phyloP scores from a whole-genome alignment of 495 filamentous ascomycete genomes.

The Daldinia caldariorum region DNA sequence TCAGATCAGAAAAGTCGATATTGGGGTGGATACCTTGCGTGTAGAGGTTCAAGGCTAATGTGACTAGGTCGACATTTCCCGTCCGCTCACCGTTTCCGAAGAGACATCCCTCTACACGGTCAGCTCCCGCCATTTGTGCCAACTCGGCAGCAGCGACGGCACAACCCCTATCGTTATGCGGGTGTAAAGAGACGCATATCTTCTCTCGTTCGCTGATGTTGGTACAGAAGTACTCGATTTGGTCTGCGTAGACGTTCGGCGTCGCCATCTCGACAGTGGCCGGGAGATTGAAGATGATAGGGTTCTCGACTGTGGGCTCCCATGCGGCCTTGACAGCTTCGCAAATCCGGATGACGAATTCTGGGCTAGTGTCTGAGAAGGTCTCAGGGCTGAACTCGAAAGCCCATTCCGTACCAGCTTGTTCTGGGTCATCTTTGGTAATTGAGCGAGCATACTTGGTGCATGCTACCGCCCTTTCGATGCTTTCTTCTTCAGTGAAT shows the following conservation, averaged over 20 bases:
- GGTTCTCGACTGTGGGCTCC: conserved; percentile 81
- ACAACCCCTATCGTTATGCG: conserved; percentile 95
- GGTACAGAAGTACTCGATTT: conserved; percentile 94
- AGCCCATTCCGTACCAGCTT: conserved; percentile 83
- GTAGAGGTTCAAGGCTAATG: conserved; percentile 93
- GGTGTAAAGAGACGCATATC: conserved; percentile 84
- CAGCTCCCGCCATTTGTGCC: conserved; percentile 96
- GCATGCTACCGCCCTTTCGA: conserved; percentile 86
- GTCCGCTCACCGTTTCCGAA: conserved; percentile 97
- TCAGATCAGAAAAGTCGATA: conserved; percentile 93
- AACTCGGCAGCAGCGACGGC: conserved; percentile 85
- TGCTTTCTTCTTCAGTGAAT: conserved; percentile 81
- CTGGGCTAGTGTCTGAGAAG: conserved; percentile 89
- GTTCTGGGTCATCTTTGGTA: conserved; percentile 91
- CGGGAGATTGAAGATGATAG: conserved; percentile 97
- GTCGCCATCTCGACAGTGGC: conserved; percentile 97
- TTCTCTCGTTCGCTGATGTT: conserved; percentile 78
- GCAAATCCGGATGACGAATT: conserved; percentile 85
- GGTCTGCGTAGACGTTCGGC: conserved; percentile 95
- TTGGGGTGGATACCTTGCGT: conserved; percentile 91
- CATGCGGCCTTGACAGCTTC: conserved; percentile 97
- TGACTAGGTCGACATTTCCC: conserved; percentile 96
- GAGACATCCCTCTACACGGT: conserved; percentile 92
- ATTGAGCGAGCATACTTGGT: conserved; percentile 86
- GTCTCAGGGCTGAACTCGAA: conserved; percentile 98